These are phyloP conservation scores for Ogataea nakhonphanomensis DNA, from an alignment of 805 yeast genomes.

Conservation along the genomic window DNA sequence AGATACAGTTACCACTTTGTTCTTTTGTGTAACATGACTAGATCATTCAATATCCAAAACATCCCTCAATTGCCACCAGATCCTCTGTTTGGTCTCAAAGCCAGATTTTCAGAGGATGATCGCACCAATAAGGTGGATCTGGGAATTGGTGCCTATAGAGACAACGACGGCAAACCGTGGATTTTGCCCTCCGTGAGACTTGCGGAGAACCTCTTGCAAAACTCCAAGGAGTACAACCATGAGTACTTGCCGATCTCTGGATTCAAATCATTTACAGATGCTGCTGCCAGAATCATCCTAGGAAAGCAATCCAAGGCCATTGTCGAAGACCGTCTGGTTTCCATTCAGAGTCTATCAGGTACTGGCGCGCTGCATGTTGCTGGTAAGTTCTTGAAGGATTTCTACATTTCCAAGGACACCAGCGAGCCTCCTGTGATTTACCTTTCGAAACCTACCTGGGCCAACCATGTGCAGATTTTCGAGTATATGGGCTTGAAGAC, in stretches of 20 bases:
- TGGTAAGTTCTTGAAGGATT: constrained; percentile 61
- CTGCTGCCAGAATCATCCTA: constrained; percentile 70
- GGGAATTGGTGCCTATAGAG: constrained; percentile 95
- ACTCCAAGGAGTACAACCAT: constrained; percentile 66
- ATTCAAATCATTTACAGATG: constrained; percentile 57
- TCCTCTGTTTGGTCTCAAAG: constrained; percentile 79
- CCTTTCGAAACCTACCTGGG: constrained; percentile 94
- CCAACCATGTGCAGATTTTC: constrained; percentile 87
- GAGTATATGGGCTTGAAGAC: constrained; percentile 63
- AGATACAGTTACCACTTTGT: background rate
- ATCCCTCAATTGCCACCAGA: constrained; percentile 75
- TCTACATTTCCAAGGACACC: constrained; percentile 33
- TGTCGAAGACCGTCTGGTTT: constrained; percentile 46
- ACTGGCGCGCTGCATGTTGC: constrained; percentile 91
- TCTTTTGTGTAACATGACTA: constrained; percentile 13
- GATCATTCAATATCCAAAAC: constrained; percentile 31
- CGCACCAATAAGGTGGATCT: constrained; percentile 73
- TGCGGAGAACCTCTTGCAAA: constrained; percentile 65
- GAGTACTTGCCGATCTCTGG: constrained; percentile 89
- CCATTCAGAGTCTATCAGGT: constrained; percentile 79
- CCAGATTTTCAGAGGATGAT: constrained; percentile 56
- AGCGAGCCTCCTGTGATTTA: constrained; percentile 47
- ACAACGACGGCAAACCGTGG: constrained; percentile 84
- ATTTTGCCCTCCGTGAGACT: constrained; percentile 73
- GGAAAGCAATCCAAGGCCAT: constrained; percentile 58